Conservation (phyloP, 1,284 basidiomycete species). For the Sanguinoderma infundibulare region DNA sequence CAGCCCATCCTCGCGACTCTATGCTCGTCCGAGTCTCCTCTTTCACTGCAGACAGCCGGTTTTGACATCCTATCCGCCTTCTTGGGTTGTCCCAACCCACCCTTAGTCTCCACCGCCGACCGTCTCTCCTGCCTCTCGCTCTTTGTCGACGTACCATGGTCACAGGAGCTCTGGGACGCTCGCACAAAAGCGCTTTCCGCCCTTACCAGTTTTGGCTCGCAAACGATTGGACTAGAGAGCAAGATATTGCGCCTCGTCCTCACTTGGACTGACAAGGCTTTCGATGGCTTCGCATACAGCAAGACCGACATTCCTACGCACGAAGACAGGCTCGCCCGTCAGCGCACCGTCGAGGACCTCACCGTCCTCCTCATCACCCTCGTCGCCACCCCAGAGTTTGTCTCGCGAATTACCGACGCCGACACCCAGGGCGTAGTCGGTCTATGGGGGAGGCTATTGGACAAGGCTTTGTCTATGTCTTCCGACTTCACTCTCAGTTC, state of each 20-base stretch:
- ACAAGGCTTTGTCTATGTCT: slow-evolving; percentile 51
- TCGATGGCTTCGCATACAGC: slow-evolving; percentile 50
- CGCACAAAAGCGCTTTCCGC: slow-evolving; percentile 68
- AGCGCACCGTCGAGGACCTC: slow-evolving; percentile 62
- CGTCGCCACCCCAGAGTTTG: slow-evolving; percentile 52
- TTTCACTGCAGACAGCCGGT: slow-evolving; percentile 63
- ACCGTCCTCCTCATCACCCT: slow-evolving; percentile 59
- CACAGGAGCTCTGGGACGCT: slow-evolving; percentile 67
- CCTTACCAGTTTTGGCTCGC: slow-evolving; percentile 58
- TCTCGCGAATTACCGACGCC: slow-evolving; percentile 61
- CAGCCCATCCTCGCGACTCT: slow-evolving; percentile 62
- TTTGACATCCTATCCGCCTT: slow-evolving; percentile 74
- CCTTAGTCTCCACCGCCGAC: slow-evolving; percentile 53
- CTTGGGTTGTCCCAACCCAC: slow-evolving; percentile 58
- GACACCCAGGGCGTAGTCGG: slow-evolving; percentile 55
- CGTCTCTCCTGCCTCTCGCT: slow-evolving; percentile 64
- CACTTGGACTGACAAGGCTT: slow-evolving; percentile 67
- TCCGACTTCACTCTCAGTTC: slow-evolving; percentile 29
- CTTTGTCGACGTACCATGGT: slow-evolving; percentile 60
- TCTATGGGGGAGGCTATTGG: slow-evolving; percentile 63
- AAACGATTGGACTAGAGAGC: slow-evolving; percentile 68
- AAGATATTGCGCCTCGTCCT: slow-evolving; percentile 57
- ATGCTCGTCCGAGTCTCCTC: slow-evolving; percentile 55
- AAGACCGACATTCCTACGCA: slow-evolving; percentile 40
- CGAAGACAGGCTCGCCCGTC: slow-evolving; percentile 56